Evolutionary conservation across 306 rosid genomes (phyloP).

Genomic region (Crotalaria pallida): DNA sequence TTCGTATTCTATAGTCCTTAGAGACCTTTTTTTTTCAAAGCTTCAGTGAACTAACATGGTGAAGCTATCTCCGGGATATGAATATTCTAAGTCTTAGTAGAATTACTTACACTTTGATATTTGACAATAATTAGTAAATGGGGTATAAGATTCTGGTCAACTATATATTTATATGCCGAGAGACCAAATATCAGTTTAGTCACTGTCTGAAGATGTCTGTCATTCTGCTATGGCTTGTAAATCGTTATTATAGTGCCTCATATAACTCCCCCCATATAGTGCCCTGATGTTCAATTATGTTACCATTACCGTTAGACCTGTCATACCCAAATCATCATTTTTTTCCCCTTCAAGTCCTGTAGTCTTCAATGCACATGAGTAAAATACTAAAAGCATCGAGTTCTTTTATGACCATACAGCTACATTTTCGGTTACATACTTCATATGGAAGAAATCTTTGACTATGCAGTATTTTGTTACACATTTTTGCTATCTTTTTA

Average conservation of each 20-base stretch:
- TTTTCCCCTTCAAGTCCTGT: neutral
- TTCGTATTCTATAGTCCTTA: neutral
- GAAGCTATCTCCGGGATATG: neutral
- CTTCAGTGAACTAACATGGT: neutral
- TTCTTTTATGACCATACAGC: neutral
- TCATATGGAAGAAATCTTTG: neutral
- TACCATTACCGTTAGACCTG: too few relatives aligned
- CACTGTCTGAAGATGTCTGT: neutral
- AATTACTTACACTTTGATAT: neutral
- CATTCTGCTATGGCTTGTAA: slow-evolving; percentile 7
- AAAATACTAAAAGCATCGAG: too few relatives aligned
- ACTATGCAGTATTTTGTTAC: neutral
- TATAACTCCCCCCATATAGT: neutral
- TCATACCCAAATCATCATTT: neutral
- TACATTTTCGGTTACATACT: slow-evolving; percentile 1
- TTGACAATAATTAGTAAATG: neutral
- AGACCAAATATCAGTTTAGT: slow-evolving; percentile 7
- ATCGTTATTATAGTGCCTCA: neutral
- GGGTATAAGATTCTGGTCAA: neutral
- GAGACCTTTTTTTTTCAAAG: neutral
- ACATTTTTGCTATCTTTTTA: too few relatives aligned
- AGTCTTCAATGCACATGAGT: too few relatives aligned
- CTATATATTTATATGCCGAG: neutral
- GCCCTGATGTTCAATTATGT: too few relatives aligned
- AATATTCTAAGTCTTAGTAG: neutral